phyloP scores from a whole-genome alignment of 768 basidiomycete genomes.

The Serendipita sp. region DNA sequence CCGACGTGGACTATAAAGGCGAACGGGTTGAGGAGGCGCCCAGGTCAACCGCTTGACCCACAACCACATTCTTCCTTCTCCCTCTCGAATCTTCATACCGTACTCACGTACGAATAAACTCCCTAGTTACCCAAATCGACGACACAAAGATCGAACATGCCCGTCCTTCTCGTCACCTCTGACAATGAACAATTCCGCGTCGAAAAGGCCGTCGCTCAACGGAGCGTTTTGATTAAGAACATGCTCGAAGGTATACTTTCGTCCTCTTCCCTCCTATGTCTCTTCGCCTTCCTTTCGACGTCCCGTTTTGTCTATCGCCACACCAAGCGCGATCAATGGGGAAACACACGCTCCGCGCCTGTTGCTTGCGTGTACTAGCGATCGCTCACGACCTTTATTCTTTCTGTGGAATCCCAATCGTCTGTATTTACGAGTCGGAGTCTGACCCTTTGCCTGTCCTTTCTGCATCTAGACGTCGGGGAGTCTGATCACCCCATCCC shows the following conservation, averaged over 20 bases:
- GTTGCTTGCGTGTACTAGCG: background rate
- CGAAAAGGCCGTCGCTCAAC: constrained; percentile 88
- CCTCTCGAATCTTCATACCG: too few species aligned
- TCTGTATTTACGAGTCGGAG: background rate
- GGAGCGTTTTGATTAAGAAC: constrained; percentile 94
- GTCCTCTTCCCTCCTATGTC: constrained; percentile 7
- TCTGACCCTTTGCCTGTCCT: background rate
- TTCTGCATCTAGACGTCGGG: constrained; percentile 54
- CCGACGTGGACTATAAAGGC: too few species aligned
- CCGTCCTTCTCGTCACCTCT: constrained; percentile 73
- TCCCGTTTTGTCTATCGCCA: too few species aligned
- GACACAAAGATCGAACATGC: constrained; percentile 28
- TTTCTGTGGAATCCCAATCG: background rate
- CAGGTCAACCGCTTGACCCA: constrained; percentile 4
- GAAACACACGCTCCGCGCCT: background rate
- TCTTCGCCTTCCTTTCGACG: background rate
- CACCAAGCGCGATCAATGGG: background rate
- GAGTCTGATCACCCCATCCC: constrained; percentile 91
- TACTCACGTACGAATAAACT: too few species aligned
- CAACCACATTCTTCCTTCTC: constrained; percentile 8
- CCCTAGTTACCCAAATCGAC: too few species aligned
- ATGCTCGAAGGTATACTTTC: constrained; percentile 78
- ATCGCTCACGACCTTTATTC: background rate
- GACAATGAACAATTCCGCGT: constrained; percentile 91
- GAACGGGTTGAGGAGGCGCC: background rate